Conservation (phyloP, 2,329 filamentous ascomycete genomes). For the Akanthomyces muscarius region DNA sequence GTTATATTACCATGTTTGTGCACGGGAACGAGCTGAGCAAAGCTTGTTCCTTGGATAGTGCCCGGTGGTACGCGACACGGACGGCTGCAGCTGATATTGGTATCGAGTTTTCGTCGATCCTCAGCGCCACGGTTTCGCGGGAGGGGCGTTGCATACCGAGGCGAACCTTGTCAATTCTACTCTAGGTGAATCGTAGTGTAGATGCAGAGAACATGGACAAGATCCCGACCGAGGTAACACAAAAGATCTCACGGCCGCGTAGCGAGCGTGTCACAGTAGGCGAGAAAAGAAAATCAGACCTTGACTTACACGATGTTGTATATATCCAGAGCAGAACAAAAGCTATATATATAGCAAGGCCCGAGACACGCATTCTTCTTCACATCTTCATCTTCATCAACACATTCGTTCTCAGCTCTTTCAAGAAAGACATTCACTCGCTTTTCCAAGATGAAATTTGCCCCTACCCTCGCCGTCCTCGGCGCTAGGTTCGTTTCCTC, state of each 20-base stretch:
- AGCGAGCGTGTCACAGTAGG: conserved; percentile 10
- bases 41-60: not conserved
- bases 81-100: not conserved
- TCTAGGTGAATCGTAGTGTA: not conserved
- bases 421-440: not conserved
- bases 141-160: no score
- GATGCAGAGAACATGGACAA: no score
- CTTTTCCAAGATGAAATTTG: conserved; percentile 13
- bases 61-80: not conserved
- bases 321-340: not conserved
- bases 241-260: not conserved
- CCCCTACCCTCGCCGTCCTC: not conserved
- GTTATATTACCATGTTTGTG: not conserved
- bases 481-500: conserved; percentile 5
- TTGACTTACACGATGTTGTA: not conserved
- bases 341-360: not conserved
- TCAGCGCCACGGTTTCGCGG: not conserved
- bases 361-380: not conserved
- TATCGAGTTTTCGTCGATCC: not conserved
- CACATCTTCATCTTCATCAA: not conserved
- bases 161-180: not conserved
- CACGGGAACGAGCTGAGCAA: not conserved
- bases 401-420: not conserved
- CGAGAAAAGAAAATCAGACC: not conserved
- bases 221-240: no score